phyloP scores from a whole-genome alignment of 2,329 filamentous ascomycete species.

The Xylariaceae sp. region DNA sequence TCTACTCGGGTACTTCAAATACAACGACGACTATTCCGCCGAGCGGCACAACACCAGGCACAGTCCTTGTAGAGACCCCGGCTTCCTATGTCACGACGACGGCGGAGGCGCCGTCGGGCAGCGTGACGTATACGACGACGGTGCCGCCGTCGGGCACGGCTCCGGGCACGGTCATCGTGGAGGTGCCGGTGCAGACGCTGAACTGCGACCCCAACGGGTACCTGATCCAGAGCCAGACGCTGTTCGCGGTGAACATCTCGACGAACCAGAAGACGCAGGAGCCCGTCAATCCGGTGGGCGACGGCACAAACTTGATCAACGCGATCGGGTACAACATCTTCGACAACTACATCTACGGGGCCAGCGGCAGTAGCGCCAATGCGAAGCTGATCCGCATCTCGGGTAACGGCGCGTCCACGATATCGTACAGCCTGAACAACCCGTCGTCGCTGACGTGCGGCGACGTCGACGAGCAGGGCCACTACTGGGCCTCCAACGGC shows the following conservation, averaged over 20 bases:
- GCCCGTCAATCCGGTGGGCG: constrained; percentile 2
- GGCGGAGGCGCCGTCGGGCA: background rate
- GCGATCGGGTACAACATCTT: constrained; percentile 15
- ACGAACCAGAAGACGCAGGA: constrained; percentile 2
- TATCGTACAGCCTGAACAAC: constrained; percentile 4
- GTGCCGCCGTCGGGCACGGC: constrained; percentile 1
- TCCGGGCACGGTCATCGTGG: constrained; percentile 7
- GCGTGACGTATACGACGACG: constrained; percentile 5
- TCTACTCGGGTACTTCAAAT: background rate
- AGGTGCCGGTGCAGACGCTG: constrained; percentile 3
- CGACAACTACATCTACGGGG: constrained; percentile 16
- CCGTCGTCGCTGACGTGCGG: background rate
- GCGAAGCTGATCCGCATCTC: constrained; percentile 11
- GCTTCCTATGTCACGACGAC: constrained; percentile 2
- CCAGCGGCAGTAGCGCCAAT: too few relatives aligned
- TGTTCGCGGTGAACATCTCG: constrained; percentile 12
- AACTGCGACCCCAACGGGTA: constrained; percentile 9
- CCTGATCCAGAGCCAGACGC: constrained; percentile 8
- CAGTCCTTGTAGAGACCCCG: background rate
- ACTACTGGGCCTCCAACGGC: background rate
- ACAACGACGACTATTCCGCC: background rate
- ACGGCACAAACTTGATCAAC: constrained; percentile 10
- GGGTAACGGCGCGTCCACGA: constrained; percentile 3
- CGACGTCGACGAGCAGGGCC: background rate
- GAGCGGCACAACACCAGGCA: background rate